Evolutionary conservation across 352 stramenopile species (phyloP).

Genomic region (Phytophthora macrochlamydospora): DNA sequence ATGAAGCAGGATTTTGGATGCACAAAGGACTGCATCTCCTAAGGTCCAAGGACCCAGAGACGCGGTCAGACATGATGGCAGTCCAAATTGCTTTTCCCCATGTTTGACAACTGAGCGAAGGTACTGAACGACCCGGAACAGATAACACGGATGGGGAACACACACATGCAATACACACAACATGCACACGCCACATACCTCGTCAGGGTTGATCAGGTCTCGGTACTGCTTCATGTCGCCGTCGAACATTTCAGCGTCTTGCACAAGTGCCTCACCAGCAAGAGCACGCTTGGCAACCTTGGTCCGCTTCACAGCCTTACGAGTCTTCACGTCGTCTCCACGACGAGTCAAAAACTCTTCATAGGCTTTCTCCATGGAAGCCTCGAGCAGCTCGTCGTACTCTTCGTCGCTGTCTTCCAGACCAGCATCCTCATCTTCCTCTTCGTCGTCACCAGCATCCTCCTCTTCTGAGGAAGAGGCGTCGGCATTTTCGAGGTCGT

Average conservation of each 20-base stretch:
- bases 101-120: slow-evolving; percentile 92
- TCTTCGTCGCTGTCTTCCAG: slow-evolving; percentile 70
- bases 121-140: slow-evolving; percentile 89
- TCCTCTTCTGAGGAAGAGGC: slow-evolving; percentile 47
- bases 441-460: slow-evolving; percentile 40
- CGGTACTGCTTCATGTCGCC: slow-evolving; percentile 80
- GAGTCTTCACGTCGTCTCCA: slow-evolving; percentile 81
- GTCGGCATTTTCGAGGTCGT: slow-evolving; percentile 75
- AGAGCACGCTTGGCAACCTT: slow-evolving; percentile 87
- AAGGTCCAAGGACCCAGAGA: slow-evolving; percentile 32
- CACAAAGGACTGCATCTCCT: slow-evolving; percentile 70
- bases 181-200: slow-evolving; percentile 59
- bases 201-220: slow-evolving; percentile 88
- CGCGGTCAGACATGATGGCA: slow-evolving; percentile 85
- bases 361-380: slow-evolving; percentile 88
- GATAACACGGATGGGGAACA: slow-evolving; percentile 90
- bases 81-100: slow-evolving; percentile 79
- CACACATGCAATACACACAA: slow-evolving; percentile 26
- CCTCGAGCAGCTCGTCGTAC: slow-evolving; percentile 80
- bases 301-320: slow-evolving; percentile 84
- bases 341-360: slow-evolving; percentile 80
- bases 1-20: slow-evolving; percentile 57
- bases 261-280: slow-evolving; percentile 75
- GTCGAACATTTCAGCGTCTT: slow-evolving; percentile 86
- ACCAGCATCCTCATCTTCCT: slow-evolving; percentile 42